phyloP scores from a whole-genome alignment of 2,329 filamentous ascomycete species.

The Leptosphaerulina australis region DNA sequence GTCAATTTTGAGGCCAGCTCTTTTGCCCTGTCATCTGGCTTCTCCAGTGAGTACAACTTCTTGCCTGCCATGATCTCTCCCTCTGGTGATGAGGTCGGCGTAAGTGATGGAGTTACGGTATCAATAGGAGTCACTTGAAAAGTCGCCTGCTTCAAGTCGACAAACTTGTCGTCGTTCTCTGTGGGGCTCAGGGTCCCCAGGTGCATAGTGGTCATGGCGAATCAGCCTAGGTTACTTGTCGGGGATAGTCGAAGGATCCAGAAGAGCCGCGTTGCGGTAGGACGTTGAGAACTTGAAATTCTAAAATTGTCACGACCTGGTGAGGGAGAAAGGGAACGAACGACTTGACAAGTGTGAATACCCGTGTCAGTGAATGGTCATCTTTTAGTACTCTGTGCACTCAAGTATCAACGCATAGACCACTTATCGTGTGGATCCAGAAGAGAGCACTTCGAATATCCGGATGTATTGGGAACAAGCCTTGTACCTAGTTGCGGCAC shows the following conservation, averaged over 20 bases:
- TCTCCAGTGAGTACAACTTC: constrained; percentile 41
- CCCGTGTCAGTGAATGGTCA: constrained; percentile 42
- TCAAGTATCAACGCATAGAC: constrained; percentile 39
- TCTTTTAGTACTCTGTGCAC: constrained; percentile 46
- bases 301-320: not conserved
- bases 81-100: constrained; percentile 35
- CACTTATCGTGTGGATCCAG: constrained; percentile 34
- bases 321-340: constrained; percentile 20
- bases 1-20: constrained; percentile 46
- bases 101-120: constrained; percentile 36
- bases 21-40: constrained; percentile 43
- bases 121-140: constrained; percentile 39
- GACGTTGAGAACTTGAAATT: constrained; percentile 5
- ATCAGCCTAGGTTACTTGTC: constrained; percentile 27
- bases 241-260: constrained; percentile 29
- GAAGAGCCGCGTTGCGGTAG: constrained; percentile 30
- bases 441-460: constrained; percentile 41
- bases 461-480: constrained; percentile 46
- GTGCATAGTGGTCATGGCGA: constrained; percentile 43
- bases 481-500: constrained; percentile 46
- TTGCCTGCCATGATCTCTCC: constrained; percentile 41
- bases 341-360: constrained; percentile 23
- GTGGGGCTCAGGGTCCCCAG: constrained; percentile 36
- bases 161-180: constrained; percentile 30
- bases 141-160: constrained; percentile 43